Evolutionary conservation across 31 red algal genomes (phyloP).

Genomic region (Porphyra umbilicalis): DNA sequence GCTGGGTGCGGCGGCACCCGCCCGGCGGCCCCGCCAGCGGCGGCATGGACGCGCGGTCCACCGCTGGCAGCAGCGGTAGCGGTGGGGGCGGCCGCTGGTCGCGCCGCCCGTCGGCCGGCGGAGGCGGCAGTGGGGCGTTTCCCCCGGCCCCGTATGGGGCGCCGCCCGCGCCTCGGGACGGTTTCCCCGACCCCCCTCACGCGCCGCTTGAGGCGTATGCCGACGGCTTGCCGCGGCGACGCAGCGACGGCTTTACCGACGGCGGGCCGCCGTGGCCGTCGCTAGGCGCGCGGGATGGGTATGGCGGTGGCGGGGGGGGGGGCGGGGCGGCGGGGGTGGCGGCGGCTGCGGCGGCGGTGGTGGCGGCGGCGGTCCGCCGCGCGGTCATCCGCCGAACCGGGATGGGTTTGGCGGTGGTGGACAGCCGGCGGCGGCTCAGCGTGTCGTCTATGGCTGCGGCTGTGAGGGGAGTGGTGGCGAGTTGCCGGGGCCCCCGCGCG

Average conservation of each 20-base stretch:
- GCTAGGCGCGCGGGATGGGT: not conserved
- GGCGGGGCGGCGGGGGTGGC: not conserved
- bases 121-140: not conserved
- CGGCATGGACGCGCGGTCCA: too few species aligned
- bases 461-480: not conserved
- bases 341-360: not conserved
- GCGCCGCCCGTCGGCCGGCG: not conserved
- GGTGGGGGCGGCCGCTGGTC: not conserved
- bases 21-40: too few species aligned
- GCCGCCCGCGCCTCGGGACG: not conserved
- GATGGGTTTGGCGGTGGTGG: not conserved
- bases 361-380: not conserved
- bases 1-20: too few species aligned
- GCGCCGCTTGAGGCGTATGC: not conserved
- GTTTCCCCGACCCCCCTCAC: not conserved
- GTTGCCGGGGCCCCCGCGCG: too few species aligned
- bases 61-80: too few species aligned
- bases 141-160: not conserved
- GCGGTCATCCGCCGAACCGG: not conserved
- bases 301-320: not conserved
- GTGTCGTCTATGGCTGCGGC: not conserved
- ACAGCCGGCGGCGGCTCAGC: too few species aligned
- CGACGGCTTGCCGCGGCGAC: too few species aligned
- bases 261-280: not conserved
- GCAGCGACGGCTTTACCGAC: too few species aligned